Evolutionary conservation across 1,139 yeast genomes (phyloP), one percentile per base, ranked within the genome.

Genomic region (Scheffersomyces stambukii): DNA sequence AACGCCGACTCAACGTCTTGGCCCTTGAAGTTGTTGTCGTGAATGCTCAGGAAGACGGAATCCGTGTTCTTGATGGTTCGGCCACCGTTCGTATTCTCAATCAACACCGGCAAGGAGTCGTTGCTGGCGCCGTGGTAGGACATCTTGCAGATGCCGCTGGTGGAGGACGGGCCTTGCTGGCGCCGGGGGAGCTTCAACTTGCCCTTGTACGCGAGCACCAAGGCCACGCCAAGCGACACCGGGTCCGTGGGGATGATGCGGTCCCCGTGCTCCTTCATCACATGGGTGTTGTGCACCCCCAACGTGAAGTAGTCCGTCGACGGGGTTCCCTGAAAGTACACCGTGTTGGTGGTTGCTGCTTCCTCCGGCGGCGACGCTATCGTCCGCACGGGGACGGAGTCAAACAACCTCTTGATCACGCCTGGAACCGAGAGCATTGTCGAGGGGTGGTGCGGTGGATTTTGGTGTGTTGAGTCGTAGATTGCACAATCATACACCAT

Each of bases 201-300:
- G 30, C 62, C 61, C 41, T 64, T 68, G 13, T 49, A 31, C 10
- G 64, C 56, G 11, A 69, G 40, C 3, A 59, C 45, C 28, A 67
- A 45, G 17, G 57, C 48, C 13, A 54, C 49, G 8, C 56, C 60
- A 6, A 67, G 42, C 10, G 74, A 65, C 1, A 64, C 43, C 1
- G 77, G 77, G 36, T 71, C 77, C 0, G 64, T 51, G 4, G 77
- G 73, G 1, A 64, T 36, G 4, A 30, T 19, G 4, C 23, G 17
- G 2, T 37, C 42, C 2, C 52, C 28, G 20, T 35, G 42, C 8
- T 57, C 47, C 10, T 43, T 31, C 3, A 64, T 48, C n/a, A n/a
- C n/a, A n/a, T n/a, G n/a, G n/a, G n/a, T n/a, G 38, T 61, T 64
- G 42, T 63, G 66, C 2, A 69, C 70, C 2, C 70, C 75, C 6